Base-by-base conservation (phyloP, 768 basidiomycete species). In the Agaricus subrufescens region DNA sequence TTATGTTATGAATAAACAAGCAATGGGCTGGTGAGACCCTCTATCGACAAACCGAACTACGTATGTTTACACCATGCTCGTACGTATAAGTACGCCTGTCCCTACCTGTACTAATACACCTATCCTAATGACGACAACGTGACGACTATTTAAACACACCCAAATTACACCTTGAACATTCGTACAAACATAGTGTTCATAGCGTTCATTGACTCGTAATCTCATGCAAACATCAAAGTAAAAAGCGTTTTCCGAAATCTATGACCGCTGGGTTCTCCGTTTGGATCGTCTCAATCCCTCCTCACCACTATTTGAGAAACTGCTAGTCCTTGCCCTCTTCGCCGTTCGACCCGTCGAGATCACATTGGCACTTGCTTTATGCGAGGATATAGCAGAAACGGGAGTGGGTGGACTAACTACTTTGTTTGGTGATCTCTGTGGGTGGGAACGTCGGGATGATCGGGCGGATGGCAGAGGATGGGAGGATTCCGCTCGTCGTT, bases 401-500 rank as follows among this genome's bases (percentile, higher is more conserved):
- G 37, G 11, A 4, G 29, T 12, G 26, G 15, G 0, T 6, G 46
- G 25, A 27, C n/a, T 43, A 38, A 0, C 25, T 15, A 2, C 11
- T n/a, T 26, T 7, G 11, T 19, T n/a, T 26, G 9, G 46, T 8
- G 45, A 19, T 26, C 23, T 54, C 19, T 55, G 10, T 19, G 45
- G 25, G 23, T 48, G 55, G 49, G 45, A 60, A 62, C 52, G 62
- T 46, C 34, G 34, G 11, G 34, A 34, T 34, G 34, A 40, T 59
- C 57, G 49, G 58, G 50, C 38, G 54, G 55, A 42, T 64, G n/a
- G 56, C 52, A 8, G 66, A 60, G 53, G 62, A 60, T 38, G 52
- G 64, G 58, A 15, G 64, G 65, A 52, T 37, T 52, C 57, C 43
- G 66, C 59, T 12, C 73, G 69, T 54, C 53, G 45, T 46, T 46